Evolutionary conservation across 306 rosid species (phyloP).

Genomic region (Prunus mume): DNA sequence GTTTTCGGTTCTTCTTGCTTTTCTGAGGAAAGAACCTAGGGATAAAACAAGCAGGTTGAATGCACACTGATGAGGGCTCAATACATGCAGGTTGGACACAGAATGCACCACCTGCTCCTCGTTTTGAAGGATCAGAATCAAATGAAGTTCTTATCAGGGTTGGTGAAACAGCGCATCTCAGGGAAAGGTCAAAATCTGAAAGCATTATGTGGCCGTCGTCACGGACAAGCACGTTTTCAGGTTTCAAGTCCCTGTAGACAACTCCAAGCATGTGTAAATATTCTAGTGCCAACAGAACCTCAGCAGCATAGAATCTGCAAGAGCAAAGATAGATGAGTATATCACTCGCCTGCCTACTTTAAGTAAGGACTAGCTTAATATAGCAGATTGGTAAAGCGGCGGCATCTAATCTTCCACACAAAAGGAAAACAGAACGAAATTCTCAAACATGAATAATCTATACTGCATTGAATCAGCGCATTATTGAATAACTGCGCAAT

Average conservation of each 20-base stretch:
- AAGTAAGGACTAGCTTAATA: background rate
- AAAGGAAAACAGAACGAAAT: background rate
- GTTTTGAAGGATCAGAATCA: constrained; percentile 80
- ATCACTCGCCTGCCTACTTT: background rate
- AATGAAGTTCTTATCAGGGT: constrained; percentile 68
- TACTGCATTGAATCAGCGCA: background rate
- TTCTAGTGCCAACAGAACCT: constrained; percentile 92
- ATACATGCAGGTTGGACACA: constrained; percentile 96
- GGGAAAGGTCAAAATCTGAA: constrained; percentile 94
- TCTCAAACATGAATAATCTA: background rate
- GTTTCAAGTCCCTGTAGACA: constrained; percentile 95
- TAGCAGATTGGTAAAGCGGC: background rate
- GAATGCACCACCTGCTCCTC: constrained; percentile 72
- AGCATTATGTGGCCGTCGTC: constrained; percentile 99
- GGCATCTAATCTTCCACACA: background rate
- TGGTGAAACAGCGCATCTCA: constrained; percentile 85
- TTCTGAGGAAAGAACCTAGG: constrained; percentile 85
- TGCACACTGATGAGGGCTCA: constrained; percentile 88
- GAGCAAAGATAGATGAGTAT: constrained; percentile 8
- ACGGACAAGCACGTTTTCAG: constrained; percentile 95
- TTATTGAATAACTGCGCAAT: background rate
- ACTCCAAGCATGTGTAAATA: constrained; percentile 99
- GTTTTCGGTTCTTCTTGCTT: constrained; percentile 60
- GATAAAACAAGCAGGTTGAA: constrained; percentile 91
- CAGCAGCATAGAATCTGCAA: constrained; percentile 95